A percentile compares a stretch with the other conserved stretches of the same genome.
phyloP scores from a whole-genome alignment of 1,284 basidiomycete species.

The Boletus smithii region DNA sequence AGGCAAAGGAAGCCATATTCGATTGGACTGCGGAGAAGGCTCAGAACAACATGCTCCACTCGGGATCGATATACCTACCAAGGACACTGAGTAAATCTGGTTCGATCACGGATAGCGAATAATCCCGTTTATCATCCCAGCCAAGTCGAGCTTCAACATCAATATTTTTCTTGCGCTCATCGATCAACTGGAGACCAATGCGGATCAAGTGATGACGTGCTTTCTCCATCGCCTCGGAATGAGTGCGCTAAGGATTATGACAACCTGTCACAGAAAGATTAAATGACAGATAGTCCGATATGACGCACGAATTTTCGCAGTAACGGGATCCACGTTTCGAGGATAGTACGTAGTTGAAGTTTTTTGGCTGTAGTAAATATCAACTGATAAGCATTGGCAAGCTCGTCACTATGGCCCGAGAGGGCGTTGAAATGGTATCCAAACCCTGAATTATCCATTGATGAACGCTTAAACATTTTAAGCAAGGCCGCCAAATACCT shows the following conservation, averaged over 20 bases:
- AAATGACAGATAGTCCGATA: conserved; percentile 5
- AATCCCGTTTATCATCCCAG: conserved; percentile 11
- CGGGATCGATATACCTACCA: conserved; percentile 15
- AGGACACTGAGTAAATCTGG: conserved; percentile 22
- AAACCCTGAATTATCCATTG: conserved; percentile 42
- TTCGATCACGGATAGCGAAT: conserved; percentile 6
- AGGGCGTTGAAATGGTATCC: conserved; percentile 60
- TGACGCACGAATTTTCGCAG: conserved; percentile 52
- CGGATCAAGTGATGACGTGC: conserved; percentile 49
- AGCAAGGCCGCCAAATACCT: conserved; percentile 35
- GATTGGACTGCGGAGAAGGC: conserved; percentile 48
- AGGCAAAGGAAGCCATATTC: conserved; percentile 47
- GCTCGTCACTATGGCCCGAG: conserved; percentile 45
- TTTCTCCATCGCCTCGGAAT: conserved; percentile 41
- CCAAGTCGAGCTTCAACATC: conserved; percentile 20
- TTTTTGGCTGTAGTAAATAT: conserved; percentile 52
- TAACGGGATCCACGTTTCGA: conserved; percentile 61
- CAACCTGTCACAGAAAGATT: conserved; percentile 15
- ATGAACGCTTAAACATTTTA: background rate
- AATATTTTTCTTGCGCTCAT: conserved; percentile 40
- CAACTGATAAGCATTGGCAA: conserved; percentile 52
- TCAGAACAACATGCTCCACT: conserved; percentile 1
- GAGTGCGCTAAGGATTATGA: conserved; percentile 33
- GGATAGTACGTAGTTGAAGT: conserved; percentile 50
- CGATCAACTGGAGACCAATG: conserved; percentile 57